Conservation (phyloP, 2,329 filamentous ascomycete genomes). For the Penicillium expansum region DNA sequence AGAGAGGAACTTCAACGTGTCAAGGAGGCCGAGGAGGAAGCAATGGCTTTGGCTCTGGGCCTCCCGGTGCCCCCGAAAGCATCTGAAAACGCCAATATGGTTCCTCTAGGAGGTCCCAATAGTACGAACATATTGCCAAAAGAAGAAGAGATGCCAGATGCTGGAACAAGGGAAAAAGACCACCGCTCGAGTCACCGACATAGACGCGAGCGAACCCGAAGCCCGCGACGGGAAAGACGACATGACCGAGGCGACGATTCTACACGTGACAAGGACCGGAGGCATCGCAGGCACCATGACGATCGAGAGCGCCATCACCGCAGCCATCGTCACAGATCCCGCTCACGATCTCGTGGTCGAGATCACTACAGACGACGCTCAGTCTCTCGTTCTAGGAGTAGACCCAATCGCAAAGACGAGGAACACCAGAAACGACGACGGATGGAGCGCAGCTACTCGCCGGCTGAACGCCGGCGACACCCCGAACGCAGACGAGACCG, state of each 20-base stretch:
- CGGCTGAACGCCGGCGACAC: constrained; percentile 23
- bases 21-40: constrained; percentile 92
- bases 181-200: constrained; percentile 25
- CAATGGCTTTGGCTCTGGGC: constrained; percentile 77
- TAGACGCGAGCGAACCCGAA: constrained; percentile 35
- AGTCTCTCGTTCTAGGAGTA: constrained; percentile 30
- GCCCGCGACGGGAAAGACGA: constrained; percentile 32
- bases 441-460: constrained; percentile 24
- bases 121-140: constrained; percentile 43
- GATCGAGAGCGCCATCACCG: constrained; percentile 33
- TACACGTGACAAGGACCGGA: constrained; percentile 45
- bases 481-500: constrained; percentile 28
- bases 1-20: constrained; percentile 73
- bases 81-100: constrained; percentile 63
- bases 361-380: constrained; percentile 27
- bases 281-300: constrained; percentile 40
- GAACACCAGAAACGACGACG: constrained; percentile 26
- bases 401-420: constrained; percentile 26
- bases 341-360: constrained; percentile 29
- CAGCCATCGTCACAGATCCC: constrained; percentile 34
- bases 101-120: constrained; percentile 56
- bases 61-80: constrained; percentile 65
- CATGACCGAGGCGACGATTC: constrained; percentile 30
- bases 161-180: constrained; percentile 22
- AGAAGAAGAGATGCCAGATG: constrained; percentile 29